Evolutionary conservation across 1,284 basidiomycete species (phyloP), one percentile per base, ranked within the genome.

Genomic region (Veloboletus limbatus): DNA sequence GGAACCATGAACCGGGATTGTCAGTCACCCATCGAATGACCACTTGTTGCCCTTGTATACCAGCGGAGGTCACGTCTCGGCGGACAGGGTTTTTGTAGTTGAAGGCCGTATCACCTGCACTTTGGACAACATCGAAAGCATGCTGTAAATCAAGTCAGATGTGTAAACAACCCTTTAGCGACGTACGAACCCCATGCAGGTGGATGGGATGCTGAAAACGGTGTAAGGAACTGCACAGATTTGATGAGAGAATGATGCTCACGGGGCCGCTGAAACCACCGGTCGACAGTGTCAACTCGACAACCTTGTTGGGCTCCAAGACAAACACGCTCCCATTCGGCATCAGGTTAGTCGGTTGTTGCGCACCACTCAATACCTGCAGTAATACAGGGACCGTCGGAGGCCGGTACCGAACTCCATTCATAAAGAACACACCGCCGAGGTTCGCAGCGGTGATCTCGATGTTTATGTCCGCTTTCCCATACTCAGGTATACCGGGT

Each of bases 31-130:
- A 73, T 21, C 69, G 65, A 24, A 72, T 54, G 5, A 63, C 58
- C 41, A 63, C 55, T 35, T 54, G 60, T 47, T 69, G 54, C 11
- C 54, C 60, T 32, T 40, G 36, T 18, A 18, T 34, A 20, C 68
- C 70, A 34, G 59, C 48, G 6, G 49, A 60, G 18, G 60, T 53
- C 6, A 61, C 60, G 37, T 72, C 70, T n/a, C 69, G 57, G 24
- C 65, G 63, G 11, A 66, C 60, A 3, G 74, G 73, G 45, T 75
- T 71, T 9, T 48, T 43, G 51, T 63, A 73, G 57, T 76, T 74
- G 45, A 67, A 66, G 2, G 44, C 38, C 8, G 44, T 28, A 37
- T 47, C 14, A 13, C 57, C 59, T 9, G 60, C 59, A 24, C 56
- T 58, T 49, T 63, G 64, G 14, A 71, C 53, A 27, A 72, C 69